phyloP scores from a whole-genome alignment of 495 filamentous ascomycete genomes.

The Pseudoneurospora amorphoporcata region DNA sequence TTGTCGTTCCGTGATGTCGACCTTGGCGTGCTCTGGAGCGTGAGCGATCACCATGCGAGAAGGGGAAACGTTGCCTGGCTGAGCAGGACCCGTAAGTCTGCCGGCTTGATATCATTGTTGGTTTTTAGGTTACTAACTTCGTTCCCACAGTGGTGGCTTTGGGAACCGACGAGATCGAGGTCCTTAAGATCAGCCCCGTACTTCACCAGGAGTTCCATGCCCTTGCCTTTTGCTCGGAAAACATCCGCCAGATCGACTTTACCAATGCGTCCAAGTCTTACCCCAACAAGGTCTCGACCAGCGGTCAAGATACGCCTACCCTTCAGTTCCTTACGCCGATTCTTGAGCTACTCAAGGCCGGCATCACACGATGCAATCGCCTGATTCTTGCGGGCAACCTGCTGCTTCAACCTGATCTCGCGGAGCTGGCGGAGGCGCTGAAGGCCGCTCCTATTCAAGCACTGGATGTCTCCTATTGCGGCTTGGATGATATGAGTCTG shows the following conservation, averaged over 20 bases:
- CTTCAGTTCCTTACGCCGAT: constrained; percentile 25
- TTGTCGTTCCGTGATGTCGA: constrained; percentile 73
- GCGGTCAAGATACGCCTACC: background rate
- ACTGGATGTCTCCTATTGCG: constrained; percentile 22
- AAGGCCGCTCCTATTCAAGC: constrained; percentile 15
- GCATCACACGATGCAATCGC: constrained; percentile 21
- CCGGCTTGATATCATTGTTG: background rate
- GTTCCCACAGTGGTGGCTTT: constrained; percentile 14
- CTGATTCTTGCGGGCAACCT: constrained; percentile 18
- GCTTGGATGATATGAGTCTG: constrained; percentile 17
- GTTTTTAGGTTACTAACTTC: constrained; percentile 3
- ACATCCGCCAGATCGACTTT: constrained; percentile 34
- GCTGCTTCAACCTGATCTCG: constrained; percentile 16
- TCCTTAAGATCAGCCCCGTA: constrained; percentile 27
- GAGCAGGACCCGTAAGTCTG: constrained; percentile 19
- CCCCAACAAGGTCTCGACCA: background rate
- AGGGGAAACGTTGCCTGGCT: constrained; percentile 20
- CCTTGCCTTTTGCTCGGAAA: constrained; percentile 34
- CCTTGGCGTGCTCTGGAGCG: constrained; percentile 34
- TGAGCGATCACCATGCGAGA: constrained; percentile 20
- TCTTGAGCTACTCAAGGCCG: constrained; percentile 18
- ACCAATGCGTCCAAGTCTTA: constrained; percentile 22
- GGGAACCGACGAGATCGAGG: constrained; percentile 23
- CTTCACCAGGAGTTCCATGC: constrained; percentile 39
- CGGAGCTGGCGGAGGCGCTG: constrained; percentile 22